A percentile compares a stretch with the other conserved stretches of the same genome.
phyloP scores from a whole-genome alignment of 148 eudicot species.

The Nyssa sinensis region DNA sequence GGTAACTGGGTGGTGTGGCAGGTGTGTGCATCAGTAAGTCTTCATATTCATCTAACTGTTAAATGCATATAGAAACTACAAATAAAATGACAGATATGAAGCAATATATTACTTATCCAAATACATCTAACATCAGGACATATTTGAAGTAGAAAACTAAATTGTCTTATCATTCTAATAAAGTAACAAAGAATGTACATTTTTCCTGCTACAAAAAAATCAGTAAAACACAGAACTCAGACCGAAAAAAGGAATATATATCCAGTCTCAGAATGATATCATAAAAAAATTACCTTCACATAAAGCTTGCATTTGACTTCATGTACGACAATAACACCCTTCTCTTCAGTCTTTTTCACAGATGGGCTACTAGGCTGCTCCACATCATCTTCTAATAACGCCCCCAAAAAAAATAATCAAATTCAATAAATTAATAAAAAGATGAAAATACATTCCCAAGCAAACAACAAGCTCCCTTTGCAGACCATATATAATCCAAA shows the following conservation, averaged over 20 bases:
- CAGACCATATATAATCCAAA: neutral
- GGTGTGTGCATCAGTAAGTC: too few relatives aligned
- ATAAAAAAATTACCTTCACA: constrained; percentile 57
- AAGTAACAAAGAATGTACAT: neutral
- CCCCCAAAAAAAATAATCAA: too few relatives aligned
- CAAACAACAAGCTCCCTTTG: neutral
- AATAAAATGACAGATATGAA: neutral
- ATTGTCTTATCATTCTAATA: neutral
- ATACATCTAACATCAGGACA: neutral
- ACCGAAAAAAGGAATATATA: neutral
- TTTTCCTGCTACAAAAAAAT: neutral
- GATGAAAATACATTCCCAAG: neutral
- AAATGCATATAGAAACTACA: neutral
- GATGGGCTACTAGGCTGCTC: constrained; percentile 98
- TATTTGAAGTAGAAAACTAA: too few relatives aligned
- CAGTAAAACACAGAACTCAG: constrained; percentile 1
- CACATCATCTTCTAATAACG: constrained; percentile 63
- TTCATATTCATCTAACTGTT: neutral
- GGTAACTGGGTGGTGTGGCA: too few relatives aligned
- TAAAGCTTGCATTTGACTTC: constrained; percentile 96
- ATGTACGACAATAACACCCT: constrained; percentile 75
- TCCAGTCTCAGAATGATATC: neutral
- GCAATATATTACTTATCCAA: too few relatives aligned
- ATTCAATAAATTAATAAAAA: constrained; percentile 6
- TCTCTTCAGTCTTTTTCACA: constrained; percentile 74